These are phyloP conservation scores for Saitozyma sp. DNA, from an alignment of 768 basidiomycete genomes.

Conservation along the genomic window DNA sequence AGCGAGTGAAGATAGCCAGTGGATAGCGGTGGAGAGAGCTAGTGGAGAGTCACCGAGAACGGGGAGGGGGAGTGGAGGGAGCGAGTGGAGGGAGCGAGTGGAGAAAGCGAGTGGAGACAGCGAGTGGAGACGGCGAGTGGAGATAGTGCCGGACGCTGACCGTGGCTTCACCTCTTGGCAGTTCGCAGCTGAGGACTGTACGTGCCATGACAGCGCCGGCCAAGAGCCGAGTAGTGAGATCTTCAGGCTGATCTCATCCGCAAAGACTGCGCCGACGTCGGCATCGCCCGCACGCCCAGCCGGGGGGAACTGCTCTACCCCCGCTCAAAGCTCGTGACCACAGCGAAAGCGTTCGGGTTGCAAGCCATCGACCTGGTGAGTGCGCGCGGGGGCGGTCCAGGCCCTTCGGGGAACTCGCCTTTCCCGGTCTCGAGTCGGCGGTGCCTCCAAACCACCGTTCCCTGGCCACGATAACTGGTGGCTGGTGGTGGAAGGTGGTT, in stretches of 20 bases:
- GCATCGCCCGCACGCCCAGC: constrained; percentile 71
- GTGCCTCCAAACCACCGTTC: too few relatives aligned
- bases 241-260: background rate
- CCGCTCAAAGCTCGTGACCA: constrained; percentile 75
- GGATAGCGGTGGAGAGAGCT: too few relatives aligned
- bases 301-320: constrained; percentile 78
- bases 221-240: background rate
- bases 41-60: too few relatives aligned
- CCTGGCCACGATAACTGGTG: background rate
- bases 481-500: background rate
- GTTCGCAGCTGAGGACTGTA: constrained; percentile 96
- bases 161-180: constrained; percentile 41
- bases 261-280: constrained; percentile 84
- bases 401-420: background rate
- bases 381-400: background rate
- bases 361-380: constrained; percentile 87
- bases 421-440: background rate
- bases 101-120: too few relatives aligned
- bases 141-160: too few relatives aligned
- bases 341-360: constrained; percentile 78
- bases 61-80: too few relatives aligned
- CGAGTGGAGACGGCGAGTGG: too few relatives aligned
- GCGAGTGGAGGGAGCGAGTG: too few relatives aligned
- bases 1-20: too few relatives aligned
- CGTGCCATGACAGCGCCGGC: constrained; percentile 23